Base-by-base conservation (phyloP, 305 asterid species). In the Rubia balearica region DNA sequence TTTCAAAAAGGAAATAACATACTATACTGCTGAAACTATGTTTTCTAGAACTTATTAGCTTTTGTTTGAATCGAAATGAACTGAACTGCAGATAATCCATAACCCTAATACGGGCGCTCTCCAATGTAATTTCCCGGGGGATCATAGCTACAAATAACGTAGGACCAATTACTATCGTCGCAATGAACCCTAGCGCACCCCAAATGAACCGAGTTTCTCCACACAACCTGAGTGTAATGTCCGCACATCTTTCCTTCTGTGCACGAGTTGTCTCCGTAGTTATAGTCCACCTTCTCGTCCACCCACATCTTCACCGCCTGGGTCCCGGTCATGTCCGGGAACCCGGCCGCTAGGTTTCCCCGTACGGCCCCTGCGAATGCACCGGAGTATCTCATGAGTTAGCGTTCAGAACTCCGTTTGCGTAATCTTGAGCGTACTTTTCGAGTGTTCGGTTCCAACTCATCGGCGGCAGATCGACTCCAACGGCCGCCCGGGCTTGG, bases 141-240 rank as follows among this genome's bases (percentile, higher is more conserved):
- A 71, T 81, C 78, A 22, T 90, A 88, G 83, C 71, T 85, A 64
- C 97, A 90, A 30, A 78, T 49, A 22, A 87, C 87, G 46, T 75
- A 90, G 71, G 81, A 81, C 68, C 76, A 74, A 48, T n/a, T n/a
- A 24, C 60, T 40, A 24, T 55, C 38, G n/a, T 11, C 12, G 9
- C 74, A 60, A 12, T 0, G 76, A 41, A 30, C 51, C 63, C 78
- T 56, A 38, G 65, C 71, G 21, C 77, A 59, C 1, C 74, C 61
- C 11, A 74, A 9, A 7, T 56, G 21, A 3, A 77, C 61, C 0
- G 93, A 80, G 6, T 75, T 77, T 1, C 71, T 53, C 96, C 95
- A 88, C 69, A 90, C 84, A 12, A 90, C 85, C 56, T 90, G 95
- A 0, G 93, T 90, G 73, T 90, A 90, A 41, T 90, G 77, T 17